Evolutionary conservation across 2,329 filamentous ascomycete genomes (phyloP).

Genomic region (Dactylellina drechsleri): DNA sequence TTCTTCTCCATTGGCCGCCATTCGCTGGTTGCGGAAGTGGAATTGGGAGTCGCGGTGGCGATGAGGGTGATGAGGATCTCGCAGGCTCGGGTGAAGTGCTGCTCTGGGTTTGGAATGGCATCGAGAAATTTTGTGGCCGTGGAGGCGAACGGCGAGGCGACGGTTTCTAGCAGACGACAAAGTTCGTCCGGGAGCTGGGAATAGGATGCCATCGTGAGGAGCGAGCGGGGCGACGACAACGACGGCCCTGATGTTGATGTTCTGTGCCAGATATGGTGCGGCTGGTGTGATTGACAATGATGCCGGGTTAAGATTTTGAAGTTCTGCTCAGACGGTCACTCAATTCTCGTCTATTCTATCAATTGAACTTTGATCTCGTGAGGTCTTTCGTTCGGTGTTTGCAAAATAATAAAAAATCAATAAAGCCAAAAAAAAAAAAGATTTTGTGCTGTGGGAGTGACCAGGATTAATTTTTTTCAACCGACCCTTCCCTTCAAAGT

Average conservation of each 20-base stretch:
- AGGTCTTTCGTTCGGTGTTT: constrained; percentile 18
- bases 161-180: constrained; percentile 54
- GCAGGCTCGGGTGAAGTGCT: constrained; percentile 57
- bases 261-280: too few relatives aligned
- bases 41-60: constrained; percentile 37
- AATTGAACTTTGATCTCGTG: constrained; percentile 6
- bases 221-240: too few relatives aligned
- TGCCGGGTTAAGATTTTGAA: too few relatives aligned
- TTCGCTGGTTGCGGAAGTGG: constrained; percentile 12
- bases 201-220: constrained; percentile 55
- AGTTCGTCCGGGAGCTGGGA: constrained; percentile 56
- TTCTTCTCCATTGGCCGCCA: constrained; percentile 55
- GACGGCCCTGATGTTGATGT: too few relatives aligned
- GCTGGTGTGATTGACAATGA: too few relatives aligned
- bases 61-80: constrained; percentile 58
- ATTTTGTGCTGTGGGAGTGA: constrained; percentile 15
- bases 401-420: constrained; percentile 6
- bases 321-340: too few relatives aligned
- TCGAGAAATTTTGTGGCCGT: constrained; percentile 56
- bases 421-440: constrained; percentile 11
- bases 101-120: constrained; percentile 52
- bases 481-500: not conserved
- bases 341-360: too few relatives aligned
- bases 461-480: constrained; percentile 8
- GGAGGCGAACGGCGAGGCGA: constrained; percentile 53